Evolutionary conservation across 2,329 filamentous ascomycete genomes (phyloP).

Genomic region (Pseudogymnoascus destructans): DNA sequence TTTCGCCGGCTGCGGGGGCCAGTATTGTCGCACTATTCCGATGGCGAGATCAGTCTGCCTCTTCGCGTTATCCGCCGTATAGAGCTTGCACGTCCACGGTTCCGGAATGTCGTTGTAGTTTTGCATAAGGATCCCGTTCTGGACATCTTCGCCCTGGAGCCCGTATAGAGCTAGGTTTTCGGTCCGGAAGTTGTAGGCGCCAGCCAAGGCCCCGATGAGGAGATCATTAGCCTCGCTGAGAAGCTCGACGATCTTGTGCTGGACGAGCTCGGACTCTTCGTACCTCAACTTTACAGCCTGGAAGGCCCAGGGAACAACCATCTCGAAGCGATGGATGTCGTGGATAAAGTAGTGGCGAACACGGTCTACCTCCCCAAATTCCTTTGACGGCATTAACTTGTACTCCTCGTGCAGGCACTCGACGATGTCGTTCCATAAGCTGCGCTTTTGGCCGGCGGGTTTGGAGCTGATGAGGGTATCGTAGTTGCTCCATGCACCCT

Average conservation of each 20-base stretch:
- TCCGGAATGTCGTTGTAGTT: constrained; percentile 59
- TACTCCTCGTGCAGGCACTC: constrained; percentile 64
- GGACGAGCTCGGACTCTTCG: constrained; percentile 45
- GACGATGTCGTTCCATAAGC: constrained; percentile 61
- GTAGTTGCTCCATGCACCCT: constrained; percentile 67
- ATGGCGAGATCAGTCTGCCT: constrained; percentile 43
- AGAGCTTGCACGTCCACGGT: constrained; percentile 70
- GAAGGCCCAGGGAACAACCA: constrained; percentile 67
- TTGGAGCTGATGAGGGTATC: constrained; percentile 52
- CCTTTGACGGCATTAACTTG: constrained; percentile 52
- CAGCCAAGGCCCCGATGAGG: constrained; percentile 49
- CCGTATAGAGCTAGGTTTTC: constrained; percentile 61
- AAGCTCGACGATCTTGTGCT: constrained; percentile 28
- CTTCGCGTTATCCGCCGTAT: constrained; percentile 47
- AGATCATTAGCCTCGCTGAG: constrained; percentile 60
- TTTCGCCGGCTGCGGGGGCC: constrained; percentile 22
- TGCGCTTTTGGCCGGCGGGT: constrained; percentile 48
- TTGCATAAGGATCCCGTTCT: constrained; percentile 47
- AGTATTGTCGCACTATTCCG: constrained; percentile 23
- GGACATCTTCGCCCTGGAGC: constrained; percentile 44
- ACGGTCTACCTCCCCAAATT: constrained; percentile 59
- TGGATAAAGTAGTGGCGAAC: constrained; percentile 80
- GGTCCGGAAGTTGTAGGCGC: constrained; percentile 57
- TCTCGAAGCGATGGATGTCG: constrained; percentile 57
- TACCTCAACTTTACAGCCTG: constrained; percentile 63